These are phyloP conservation scores for Terana coerulea DNA, from an alignment of 768 basidiomycete genomes.

Conservation along the genomic window DNA sequence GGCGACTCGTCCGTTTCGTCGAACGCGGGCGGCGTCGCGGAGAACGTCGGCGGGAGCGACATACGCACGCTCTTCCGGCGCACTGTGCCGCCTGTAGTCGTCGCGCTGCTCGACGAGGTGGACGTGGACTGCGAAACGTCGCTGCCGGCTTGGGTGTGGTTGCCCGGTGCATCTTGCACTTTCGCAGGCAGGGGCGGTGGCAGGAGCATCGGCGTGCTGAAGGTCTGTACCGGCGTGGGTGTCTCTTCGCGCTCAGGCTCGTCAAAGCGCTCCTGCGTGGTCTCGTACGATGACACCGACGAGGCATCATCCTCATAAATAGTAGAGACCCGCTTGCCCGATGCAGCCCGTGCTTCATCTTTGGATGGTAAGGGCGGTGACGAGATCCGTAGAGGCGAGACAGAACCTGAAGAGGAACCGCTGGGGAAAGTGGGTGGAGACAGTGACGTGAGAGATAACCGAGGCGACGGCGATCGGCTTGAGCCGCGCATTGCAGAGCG, in stretches of 20 bases:
- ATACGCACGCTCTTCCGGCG: constrained; percentile 74
- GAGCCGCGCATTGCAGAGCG: constrained; percentile 57
- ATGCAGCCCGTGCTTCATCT: constrained; percentile 10
- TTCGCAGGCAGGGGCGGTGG: neutral
- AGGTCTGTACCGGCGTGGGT: constrained; percentile 14
- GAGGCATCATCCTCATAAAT: constrained; percentile 37
- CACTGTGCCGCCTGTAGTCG: constrained; percentile 14
- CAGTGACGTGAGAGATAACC: no score
- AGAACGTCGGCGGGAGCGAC: constrained; percentile 73
- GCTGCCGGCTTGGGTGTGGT: constrained; percentile 19
- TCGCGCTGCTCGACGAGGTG: constrained; percentile 20
- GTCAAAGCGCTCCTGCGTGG: constrained; percentile 52
- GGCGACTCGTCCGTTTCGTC: constrained; percentile 35
- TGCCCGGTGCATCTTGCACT: neutral
- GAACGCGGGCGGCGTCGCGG: constrained; percentile 62
- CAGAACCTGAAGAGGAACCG: no score
- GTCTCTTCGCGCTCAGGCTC: constrained; percentile 29
- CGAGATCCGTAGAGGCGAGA: neutral
- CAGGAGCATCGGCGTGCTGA: neutral
- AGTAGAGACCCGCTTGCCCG: neutral
- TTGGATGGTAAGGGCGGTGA: neutral
- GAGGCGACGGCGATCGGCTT: constrained; percentile 27
- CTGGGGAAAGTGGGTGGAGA: neutral
- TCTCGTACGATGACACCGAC: constrained; percentile 64
- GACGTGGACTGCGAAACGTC: constrained; percentile 27